A percentile compares a stretch with the other conserved stretches of the same genome.
These are phyloP conservation scores for Trypanosoma scelopori DNA, from an alignment of 208 protist genomes.

Conservation along the genomic window DNA sequence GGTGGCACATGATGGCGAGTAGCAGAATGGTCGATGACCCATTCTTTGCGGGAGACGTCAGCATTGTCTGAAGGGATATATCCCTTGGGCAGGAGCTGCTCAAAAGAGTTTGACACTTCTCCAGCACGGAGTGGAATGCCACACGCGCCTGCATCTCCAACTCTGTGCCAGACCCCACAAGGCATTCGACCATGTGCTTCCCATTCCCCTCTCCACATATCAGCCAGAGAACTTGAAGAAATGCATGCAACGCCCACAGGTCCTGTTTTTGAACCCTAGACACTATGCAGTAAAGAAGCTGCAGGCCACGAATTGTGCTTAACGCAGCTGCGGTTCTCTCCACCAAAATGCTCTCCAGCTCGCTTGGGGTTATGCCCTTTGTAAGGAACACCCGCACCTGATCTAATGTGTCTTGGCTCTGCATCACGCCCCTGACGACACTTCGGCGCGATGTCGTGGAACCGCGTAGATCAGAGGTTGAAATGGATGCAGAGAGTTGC, in stretches of 20 bases:
- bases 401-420: constrained; percentile 66
- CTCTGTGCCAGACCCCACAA: constrained; percentile 67
- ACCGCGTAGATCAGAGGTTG: constrained; percentile 56
- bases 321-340: constrained; percentile 60
- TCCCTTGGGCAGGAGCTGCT: constrained; percentile 30
- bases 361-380: constrained; percentile 45
- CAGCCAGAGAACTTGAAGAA: constrained; percentile 54
- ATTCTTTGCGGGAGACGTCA: constrained; percentile 43
- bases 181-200: constrained; percentile 61
- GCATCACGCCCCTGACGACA: constrained; percentile 43
- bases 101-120: constrained; percentile 34
- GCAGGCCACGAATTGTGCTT: constrained; percentile 52
- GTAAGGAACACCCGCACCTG: constrained; percentile 67
- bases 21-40: constrained; percentile 59
- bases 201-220: constrained; percentile 48
- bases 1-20: constrained; percentile 75
- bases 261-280: constrained; percentile 22
- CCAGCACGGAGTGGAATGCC: constrained; percentile 68
- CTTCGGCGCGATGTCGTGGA: constrained; percentile 65
- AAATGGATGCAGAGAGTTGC: constrained; percentile 47
- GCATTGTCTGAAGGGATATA: constrained; percentile 35
- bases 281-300: constrained; percentile 39
- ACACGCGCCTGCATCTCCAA: constrained; percentile 64
- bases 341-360: constrained; percentile 65
- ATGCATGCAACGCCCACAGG: constrained; percentile 12